phyloP scores from a whole-genome alignment of 306 rosid species.

The Rubus parviflorus region DNA sequence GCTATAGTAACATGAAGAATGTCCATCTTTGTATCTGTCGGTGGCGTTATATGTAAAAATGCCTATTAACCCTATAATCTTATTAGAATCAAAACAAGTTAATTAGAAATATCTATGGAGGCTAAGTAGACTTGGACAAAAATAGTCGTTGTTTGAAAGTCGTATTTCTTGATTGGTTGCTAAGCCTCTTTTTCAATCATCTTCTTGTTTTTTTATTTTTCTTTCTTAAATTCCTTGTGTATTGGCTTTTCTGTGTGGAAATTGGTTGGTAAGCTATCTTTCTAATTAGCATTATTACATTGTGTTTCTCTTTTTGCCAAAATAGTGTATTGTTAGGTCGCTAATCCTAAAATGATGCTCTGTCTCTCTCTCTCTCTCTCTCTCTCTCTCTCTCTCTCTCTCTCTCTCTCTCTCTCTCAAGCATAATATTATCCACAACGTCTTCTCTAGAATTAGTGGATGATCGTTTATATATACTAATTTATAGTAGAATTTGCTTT shows the following conservation, averaged over 20 bases:
- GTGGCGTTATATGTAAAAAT: not conserved
- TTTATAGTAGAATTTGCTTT: not conserved
- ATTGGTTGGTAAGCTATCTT: not conserved
- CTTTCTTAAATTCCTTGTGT: not conserved
- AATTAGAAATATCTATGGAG: not conserved
- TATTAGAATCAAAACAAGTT: not conserved
- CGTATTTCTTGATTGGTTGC: not conserved
- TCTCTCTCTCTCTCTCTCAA: not conserved
- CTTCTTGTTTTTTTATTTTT: not conserved
- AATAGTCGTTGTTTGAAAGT: not conserved
- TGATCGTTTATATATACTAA: not conserved
- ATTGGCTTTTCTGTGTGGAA: not conserved
- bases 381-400: too few relatives aligned
- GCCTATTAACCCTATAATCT: not conserved
- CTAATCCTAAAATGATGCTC: not conserved
- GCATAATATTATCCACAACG: not conserved
- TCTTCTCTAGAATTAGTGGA: not conserved
- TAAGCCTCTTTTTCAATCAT: not conserved
- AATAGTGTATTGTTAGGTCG: not conserved
- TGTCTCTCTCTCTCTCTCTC: too few relatives aligned
- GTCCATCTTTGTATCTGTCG: not conserved
- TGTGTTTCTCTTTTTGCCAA: not conserved
- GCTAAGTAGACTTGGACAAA: not conserved
- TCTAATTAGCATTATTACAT: not conserved
- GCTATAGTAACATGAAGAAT: not conserved